Conservation (phyloP, 169 alveolate genomes). For the Cryptosporidium bovis region DNA sequence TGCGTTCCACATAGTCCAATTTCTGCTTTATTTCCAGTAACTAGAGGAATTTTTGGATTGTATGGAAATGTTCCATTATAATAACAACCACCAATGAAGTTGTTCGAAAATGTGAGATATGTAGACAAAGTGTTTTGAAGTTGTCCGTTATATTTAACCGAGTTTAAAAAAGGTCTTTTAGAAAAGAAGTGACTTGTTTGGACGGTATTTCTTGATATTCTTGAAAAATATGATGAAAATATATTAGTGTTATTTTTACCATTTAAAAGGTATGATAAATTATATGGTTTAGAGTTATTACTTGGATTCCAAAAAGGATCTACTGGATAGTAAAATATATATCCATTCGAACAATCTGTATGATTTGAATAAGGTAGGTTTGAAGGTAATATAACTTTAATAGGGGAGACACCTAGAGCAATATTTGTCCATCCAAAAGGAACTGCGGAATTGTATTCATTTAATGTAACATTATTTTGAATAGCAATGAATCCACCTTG, state of each 20-base stretch:
- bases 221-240: neutral
- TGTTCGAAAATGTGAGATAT: conserved; percentile 53
- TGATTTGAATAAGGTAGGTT: conserved; percentile 15
- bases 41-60: neutral
- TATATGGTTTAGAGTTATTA: conserved; percentile 24
- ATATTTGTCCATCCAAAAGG: conserved; percentile 73
- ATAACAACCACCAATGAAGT: conserved; percentile 65
- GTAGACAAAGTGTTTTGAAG: conserved; percentile 45
- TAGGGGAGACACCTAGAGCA: conserved; percentile 58
- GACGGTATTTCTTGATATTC: conserved; percentile 23
- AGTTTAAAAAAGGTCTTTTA: conserved; percentile 54
- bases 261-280: conserved; percentile 2
- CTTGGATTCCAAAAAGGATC: conserved; percentile 58
- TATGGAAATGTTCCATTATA: conserved; percentile 72
- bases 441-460: conserved; percentile 69
- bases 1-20: conserved; percentile 64
- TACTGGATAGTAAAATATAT: conserved; percentile 57
- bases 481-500: conserved; percentile 66
- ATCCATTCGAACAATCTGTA: conserved; percentile 25
- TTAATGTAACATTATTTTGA: conserved; percentile 40
- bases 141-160: conserved; percentile 34
- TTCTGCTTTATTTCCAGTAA: conserved; percentile 5
- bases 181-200: conserved; percentile 58
- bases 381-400: conserved; percentile 57
- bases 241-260: neutral